phyloP scores from a whole-genome alignment of 805 yeast genomes.

The Blastobotrys muscicola region DNA sequence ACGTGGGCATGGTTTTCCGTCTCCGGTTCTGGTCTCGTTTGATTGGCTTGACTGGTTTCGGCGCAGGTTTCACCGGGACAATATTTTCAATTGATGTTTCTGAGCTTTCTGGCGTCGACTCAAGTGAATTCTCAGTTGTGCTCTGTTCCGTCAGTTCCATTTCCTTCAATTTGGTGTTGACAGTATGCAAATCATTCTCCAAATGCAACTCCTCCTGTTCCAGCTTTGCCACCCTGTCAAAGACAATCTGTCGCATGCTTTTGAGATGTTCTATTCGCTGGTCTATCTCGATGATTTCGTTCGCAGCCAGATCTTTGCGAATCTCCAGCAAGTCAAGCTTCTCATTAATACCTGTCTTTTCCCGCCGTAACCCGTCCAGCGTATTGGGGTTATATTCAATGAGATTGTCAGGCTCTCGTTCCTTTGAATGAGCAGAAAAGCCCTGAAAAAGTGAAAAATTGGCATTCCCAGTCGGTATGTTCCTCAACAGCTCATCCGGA shows the following conservation, averaged over 20 bases:
- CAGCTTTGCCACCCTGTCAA: conserved; percentile 48
- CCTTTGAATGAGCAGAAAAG: conserved; percentile 25
- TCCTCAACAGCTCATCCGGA: conserved; percentile 52
- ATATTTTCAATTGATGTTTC: background rate
- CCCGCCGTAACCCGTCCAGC: conserved; percentile 24
- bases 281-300: conserved; percentile 59
- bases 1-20: conserved; percentile 49
- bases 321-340: conserved; percentile 48
- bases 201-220: conserved; percentile 53
- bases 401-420: no score
- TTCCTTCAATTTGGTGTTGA: conserved; percentile 8
- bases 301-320: conserved; percentile 53
- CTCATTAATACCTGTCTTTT: conserved; percentile 34
- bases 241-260: conserved; percentile 41
- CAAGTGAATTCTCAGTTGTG: background rate
- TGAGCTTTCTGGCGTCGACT: conserved; percentile 3
- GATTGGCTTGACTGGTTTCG: conserved; percentile 7
- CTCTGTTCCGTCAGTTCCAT: conserved; percentile 7
- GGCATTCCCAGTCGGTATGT: conserved; percentile 36
- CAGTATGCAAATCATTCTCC: conserved; percentile 30
- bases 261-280: conserved; percentile 43
- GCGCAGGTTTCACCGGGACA: background rate
- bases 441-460: conserved; percentile 58
- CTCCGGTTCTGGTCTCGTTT: conserved; percentile 19
- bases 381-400: conserved; percentile 1